Percentiles rank a stretch among this genome's conserved stretches.
phyloP scores from a whole-genome alignment of 768 basidiomycete genomes.

The Phlebiopsis gigantea region DNA sequence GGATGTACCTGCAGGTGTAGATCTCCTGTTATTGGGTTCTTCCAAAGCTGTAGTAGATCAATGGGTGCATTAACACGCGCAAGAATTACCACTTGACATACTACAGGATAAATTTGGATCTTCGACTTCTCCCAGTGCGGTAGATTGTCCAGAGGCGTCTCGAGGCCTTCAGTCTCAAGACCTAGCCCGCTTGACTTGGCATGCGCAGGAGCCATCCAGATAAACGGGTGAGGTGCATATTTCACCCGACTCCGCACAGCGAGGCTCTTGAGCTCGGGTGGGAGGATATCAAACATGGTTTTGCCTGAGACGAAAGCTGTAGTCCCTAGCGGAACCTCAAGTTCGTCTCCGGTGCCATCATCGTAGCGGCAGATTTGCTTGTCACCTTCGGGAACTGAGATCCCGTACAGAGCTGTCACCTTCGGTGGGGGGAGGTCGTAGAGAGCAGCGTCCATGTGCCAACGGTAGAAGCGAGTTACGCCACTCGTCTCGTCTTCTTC shows the following conservation, averaged over 20 bases:
- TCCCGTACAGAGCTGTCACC: conserved; percentile 83
- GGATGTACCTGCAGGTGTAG: conserved; percentile 94
- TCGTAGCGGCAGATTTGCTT: conserved; percentile 69
- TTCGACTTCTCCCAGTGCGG: conserved; percentile 76
- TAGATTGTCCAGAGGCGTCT: conserved; percentile 59
- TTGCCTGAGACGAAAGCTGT: conserved; percentile 80
- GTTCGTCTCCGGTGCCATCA: conserved; percentile 81
- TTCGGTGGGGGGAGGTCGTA: conserved; percentile 73
- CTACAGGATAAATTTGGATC: conserved; percentile 67
- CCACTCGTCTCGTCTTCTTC: conserved; percentile 71
- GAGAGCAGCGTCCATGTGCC: conserved; percentile 89
- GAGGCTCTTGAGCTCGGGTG: conserved; percentile 66
- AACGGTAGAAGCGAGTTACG: conserved; percentile 78
- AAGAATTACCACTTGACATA: conserved; percentile 20
- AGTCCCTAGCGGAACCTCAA: conserved; percentile 78
- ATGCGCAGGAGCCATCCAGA: conserved; percentile 81
- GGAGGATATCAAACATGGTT: conserved; percentile 79
- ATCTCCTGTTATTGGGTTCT: conserved; percentile 78
- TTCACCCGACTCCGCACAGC: conserved; percentile 70
- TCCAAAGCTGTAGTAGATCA: conserved; percentile 61
- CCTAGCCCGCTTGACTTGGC: conserved; percentile 77
- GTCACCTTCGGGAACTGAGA: conserved; percentile 62
- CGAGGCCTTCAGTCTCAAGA: conserved; percentile 71
- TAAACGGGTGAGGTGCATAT: conserved; percentile 84
- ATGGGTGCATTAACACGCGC: conserved; percentile 2